Conservation (phyloP, 345 rosid genomes). For the Camelina neglecta region DNA sequence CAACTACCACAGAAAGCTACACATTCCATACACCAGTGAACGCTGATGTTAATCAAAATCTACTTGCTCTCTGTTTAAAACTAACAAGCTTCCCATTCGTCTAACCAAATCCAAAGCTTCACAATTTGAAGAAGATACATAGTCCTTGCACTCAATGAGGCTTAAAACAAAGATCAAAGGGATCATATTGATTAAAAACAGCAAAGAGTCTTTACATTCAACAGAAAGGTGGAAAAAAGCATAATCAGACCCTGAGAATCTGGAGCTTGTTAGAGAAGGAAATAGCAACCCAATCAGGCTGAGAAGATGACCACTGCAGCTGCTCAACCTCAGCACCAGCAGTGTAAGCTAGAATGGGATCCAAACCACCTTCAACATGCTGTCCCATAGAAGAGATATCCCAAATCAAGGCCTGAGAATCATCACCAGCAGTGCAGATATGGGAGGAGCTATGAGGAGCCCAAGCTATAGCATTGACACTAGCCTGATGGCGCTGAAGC, state of each 20-base stretch:
- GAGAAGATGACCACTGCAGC: conserved; percentile 92
- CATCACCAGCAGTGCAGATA: conserved; percentile 91
- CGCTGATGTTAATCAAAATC: no score
- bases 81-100: background rate
- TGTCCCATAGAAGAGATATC: conserved; percentile 87
- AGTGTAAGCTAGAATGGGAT: conserved; percentile 82
- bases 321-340: conserved; percentile 94
- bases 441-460: conserved; percentile 94
- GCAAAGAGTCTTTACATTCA: conserved; percentile 18
- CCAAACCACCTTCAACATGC: conserved; percentile 87
- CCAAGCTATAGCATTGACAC: conserved; percentile 92
- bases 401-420: conserved; percentile 93
- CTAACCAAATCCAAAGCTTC: background rate
- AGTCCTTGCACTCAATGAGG: background rate
- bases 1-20: background rate
- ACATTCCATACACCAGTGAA: background rate
- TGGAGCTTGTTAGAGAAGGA: conserved; percentile 94
- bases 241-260: conserved; percentile 84
- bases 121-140: conserved; percentile 12
- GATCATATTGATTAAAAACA: background rate
- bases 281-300: conserved; percentile 98
- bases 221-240: background rate
- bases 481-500: conserved; percentile 83
- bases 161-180: conserved; percentile 13
- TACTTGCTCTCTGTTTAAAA: background rate